Base-by-base conservation (phyloP, 2,329 filamentous ascomycete genomes). In the Aspergillus bombycis region DNA sequence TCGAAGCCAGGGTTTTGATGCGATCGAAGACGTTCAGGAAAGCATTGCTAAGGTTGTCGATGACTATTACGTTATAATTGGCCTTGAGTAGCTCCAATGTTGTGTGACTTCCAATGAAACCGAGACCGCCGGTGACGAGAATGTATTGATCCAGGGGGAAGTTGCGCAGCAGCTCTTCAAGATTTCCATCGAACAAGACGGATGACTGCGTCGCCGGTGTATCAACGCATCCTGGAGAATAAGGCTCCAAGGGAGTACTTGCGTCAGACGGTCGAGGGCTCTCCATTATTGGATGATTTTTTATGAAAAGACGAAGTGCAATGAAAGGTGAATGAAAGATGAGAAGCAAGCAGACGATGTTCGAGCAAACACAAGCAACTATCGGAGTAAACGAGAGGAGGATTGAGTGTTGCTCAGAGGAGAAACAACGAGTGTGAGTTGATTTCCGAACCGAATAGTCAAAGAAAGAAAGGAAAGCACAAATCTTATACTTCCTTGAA, bases 181-280 rank as follows among this genome's bases (percentile, higher is more conserved):
- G 68, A 50, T 79, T 73, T 68, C 80, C 78, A 60, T 83, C 80
- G 67, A 83, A 83, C 53, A 83, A 70, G 32, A 80, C 72, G 30
- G 80, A 82, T 46, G 72, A 75, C 60, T 82, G 76, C 36, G 82
- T 83, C 57, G 74, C 77, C 28, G 82, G 82, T n/a, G 81, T 83
- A 61, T 77, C 72, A 53, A 73, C 64, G 43, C 66, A 69, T 30
- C 52, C 63, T 41, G 75, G 75, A 54, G 72, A 77, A 16, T 69
- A 68, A 60, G 67, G 67, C 65, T 72, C 74, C 61, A 68, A 61
- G 34, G 74, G 74, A 64, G 75, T 76, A 65, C 71, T 74, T 48
- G 69, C 65, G 57, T 75, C 69, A 30, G 74, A 76, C 52, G 64
- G 71, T 52, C 63, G 70, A 58, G 66, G 70, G 58, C 70, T 76